Base-by-base conservation (phyloP, 257 asterid species). In the Handroanthus guayacan region DNA sequence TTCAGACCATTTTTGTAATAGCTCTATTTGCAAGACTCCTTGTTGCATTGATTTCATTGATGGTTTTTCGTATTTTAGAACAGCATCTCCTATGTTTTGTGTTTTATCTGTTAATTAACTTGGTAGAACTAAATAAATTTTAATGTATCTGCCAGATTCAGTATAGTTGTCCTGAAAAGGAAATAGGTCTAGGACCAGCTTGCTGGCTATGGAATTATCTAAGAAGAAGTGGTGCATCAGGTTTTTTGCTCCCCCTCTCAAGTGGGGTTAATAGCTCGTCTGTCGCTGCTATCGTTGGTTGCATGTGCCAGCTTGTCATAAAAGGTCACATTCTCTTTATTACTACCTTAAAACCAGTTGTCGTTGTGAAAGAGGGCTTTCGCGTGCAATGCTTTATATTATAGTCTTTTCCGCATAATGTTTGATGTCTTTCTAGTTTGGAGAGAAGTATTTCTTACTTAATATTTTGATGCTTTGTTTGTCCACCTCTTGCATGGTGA, bases 141-240 rank as follows among this genome's bases (percentile, higher is more conserved):
- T 41, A 14, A 56, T 7, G 44, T 79, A 64, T 51, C 62, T 66
- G 13, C 12, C 76, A 92, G 97, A 84, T 90, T 64, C 75, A 85
- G 44, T 75, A 75, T 78, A 88, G 79, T 56, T 74, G 77, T 72
- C 89, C 90, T 41, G 91, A 86, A 77, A 96, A 92, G 84, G 97
- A 92, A 78, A 88, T 90, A 76, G 91, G 85, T 63, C 73, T 90
- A 48, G 97, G 97, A 48, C 83, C 95, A 51, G 91, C 86, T 72
- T 88, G 93, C 82, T 92, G 97, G 97, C 75, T 92, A 45, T 91
- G 97, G 97, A 89, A 88, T 76, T 87, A 92, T 82, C 61, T 92
- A 50, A 83, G 91, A 79, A 86, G 96, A 86, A 88, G 94, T 75
- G 92, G 93, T 6, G 93, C 97, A 13, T 92, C 96, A 3, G 97